A percentile compares a stretch with the other conserved stretches of the same genome.
These are phyloP conservation scores for Thyridium curvatum DNA, from an alignment of 2,329 filamentous ascomycete genomes.

Conservation along the genomic window DNA sequence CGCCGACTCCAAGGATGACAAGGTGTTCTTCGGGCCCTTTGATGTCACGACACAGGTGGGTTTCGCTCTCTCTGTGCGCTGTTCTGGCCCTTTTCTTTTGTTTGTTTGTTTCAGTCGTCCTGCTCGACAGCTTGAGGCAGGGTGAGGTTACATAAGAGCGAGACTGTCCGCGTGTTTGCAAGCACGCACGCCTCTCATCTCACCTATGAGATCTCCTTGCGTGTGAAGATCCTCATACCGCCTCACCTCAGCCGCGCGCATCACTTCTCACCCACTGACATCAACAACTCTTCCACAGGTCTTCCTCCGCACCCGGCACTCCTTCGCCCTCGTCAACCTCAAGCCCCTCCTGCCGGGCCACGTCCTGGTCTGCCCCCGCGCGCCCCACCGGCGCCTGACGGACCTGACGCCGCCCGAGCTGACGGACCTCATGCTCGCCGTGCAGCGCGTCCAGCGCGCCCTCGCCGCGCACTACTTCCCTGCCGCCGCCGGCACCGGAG, in stretches of 20 bases:
- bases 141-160: background rate
- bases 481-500: slow-evolving; percentile 6
- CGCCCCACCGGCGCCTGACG: slow-evolving; percentile 62
- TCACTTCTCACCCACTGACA: slow-evolving; percentile 25
- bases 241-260: background rate
- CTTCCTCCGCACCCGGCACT: slow-evolving; percentile 74
- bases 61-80: background rate
- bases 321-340: slow-evolving; percentile 89
- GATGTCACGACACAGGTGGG: slow-evolving; percentile 68
- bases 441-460: slow-evolving; percentile 75
- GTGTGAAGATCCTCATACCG: too few relatives aligned
- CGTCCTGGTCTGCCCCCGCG: slow-evolving; percentile 78
- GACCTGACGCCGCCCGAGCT: slow-evolving; percentile 69
- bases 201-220: too few relatives aligned
- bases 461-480: slow-evolving; percentile 54
- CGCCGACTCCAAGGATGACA: background rate
- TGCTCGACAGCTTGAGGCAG: background rate
- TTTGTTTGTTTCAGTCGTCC: background rate
- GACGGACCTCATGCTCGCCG: slow-evolving; percentile 77
- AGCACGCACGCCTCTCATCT: too few relatives aligned
- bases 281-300: too few relatives aligned
- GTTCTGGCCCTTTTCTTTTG: background rate
- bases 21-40: slow-evolving; percentile 67
- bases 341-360: slow-evolving; percentile 92
- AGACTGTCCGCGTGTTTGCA: too few relatives aligned